These are phyloP conservation scores for Datura wrightii DNA, from an alignment of 257 asterid species.

Conservation along the genomic window DNA sequence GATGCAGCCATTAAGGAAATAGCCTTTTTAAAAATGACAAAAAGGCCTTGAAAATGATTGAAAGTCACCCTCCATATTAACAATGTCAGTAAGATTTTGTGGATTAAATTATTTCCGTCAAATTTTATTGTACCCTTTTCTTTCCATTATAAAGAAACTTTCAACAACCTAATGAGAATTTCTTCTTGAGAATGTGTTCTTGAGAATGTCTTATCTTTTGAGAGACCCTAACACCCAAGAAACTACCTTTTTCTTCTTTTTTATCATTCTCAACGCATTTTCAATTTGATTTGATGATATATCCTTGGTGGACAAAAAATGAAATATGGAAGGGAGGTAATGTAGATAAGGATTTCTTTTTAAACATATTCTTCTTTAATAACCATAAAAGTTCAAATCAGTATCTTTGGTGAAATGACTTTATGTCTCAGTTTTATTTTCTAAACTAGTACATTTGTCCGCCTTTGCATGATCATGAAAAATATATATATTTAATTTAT, in stretches of 20 bases:
- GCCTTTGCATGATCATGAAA: too few relatives aligned
- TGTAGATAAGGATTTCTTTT: background rate
- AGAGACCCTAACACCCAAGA: conserved; percentile 40
- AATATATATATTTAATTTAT: too few relatives aligned
- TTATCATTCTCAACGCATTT: background rate
- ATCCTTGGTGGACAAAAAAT: background rate
- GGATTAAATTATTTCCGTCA: conserved; percentile 20
- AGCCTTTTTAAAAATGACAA: conserved; percentile 27
- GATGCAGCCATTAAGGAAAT: conserved; percentile 44
- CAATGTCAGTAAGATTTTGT: conserved; percentile 8
- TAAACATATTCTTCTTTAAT: background rate
- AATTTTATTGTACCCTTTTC: conserved; percentile 52
- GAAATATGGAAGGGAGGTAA: background rate
- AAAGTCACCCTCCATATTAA: conserved; percentile 50
- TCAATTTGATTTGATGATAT: background rate
- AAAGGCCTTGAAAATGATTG: conserved; percentile 64
- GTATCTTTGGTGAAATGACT: background rate
- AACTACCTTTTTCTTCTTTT: background rate
- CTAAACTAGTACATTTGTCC: background rate
- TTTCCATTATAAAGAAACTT: conserved; percentile 48
- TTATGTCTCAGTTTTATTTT: background rate
- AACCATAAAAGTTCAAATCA: background rate
- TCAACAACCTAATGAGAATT: conserved; percentile 51
- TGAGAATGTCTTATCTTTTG: conserved; percentile 38
- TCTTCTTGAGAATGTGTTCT: conserved; percentile 52